Conservation (phyloP, 116 monocot genomes). For the Zostera marina region DNA sequence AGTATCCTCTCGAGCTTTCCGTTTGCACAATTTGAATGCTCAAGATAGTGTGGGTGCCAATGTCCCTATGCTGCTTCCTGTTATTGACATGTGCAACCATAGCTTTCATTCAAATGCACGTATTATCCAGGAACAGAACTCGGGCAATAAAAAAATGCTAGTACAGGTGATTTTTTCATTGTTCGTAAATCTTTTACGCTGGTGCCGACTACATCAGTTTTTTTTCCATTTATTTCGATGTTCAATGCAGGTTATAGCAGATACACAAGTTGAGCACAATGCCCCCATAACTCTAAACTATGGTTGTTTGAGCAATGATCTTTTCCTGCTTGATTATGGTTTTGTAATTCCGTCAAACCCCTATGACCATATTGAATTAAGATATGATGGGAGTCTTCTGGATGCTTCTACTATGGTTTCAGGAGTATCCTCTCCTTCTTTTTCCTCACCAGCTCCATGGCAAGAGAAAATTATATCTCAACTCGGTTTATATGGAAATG, state of each 20-base stretch:
- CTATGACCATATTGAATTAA: conserved; percentile 63
- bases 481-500: conserved; percentile 57
- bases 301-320: conserved; percentile 77
- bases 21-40: conserved; percentile 37
- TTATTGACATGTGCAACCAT: conserved; percentile 97
- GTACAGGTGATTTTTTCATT: conserved; percentile 5
- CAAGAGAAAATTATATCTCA: conserved; percentile 65
- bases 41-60: conserved; percentile 17
- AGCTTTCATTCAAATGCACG: conserved; percentile 74
- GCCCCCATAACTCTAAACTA: conserved; percentile 62
- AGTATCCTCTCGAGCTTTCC: conserved; percentile 94
- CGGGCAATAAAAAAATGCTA: conserved; percentile 1
- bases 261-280: conserved; percentile 39
- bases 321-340: conserved; percentile 95
- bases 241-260: conserved; percentile 52
- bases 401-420: conserved; percentile 79
- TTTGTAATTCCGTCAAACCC: conserved; percentile 78
- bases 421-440: conserved; percentile 53
- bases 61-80: conserved; percentile 76
- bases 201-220: too few species aligned
- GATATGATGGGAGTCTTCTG: conserved; percentile 72
- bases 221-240: background rate
- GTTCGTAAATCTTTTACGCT: too few species aligned
- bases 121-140: conserved; percentile 46
- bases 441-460: conserved; percentile 77